phyloP scores from a whole-genome alignment of 2,329 filamentous ascomycete species.

The Penicillium vulpinum region DNA sequence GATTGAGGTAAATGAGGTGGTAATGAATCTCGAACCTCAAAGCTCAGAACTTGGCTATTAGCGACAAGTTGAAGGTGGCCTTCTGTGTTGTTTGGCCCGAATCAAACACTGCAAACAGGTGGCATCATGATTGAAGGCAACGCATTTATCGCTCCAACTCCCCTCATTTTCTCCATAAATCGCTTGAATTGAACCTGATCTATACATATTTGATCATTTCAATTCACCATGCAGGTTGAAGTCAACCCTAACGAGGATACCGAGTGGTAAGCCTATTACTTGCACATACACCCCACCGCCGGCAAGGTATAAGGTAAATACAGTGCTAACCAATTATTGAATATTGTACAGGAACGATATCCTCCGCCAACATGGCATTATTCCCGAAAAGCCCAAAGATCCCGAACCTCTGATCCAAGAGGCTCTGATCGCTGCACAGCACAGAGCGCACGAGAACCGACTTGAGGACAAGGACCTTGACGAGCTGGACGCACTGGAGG shows the following conservation, averaged over 20 bases:
- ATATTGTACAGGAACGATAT: constrained; percentile 81
- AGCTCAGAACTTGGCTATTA: constrained; percentile 26
- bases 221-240: constrained; percentile 65
- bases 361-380: constrained; percentile 90
- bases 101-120: constrained; percentile 44
- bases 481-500: constrained; percentile 89
- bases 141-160: constrained; percentile 7
- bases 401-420: constrained; percentile 96
- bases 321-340: constrained; percentile 14
- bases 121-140: constrained; percentile 27
- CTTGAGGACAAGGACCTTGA: constrained; percentile 93
- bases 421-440: constrained; percentile 78
- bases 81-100: constrained; percentile 35
- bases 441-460: constrained; percentile 85
- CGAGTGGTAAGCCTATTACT: constrained; percentile 69
- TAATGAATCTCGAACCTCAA: constrained; percentile 18
- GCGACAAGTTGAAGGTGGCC: constrained; percentile 40
- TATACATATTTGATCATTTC: neutral
- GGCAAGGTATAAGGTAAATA: constrained; percentile 14
- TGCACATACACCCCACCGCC: constrained; percentile 15
- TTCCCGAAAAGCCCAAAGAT: constrained; percentile 95
- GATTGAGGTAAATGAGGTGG: constrained; percentile 16
- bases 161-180: constrained; percentile 4
- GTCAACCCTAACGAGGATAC: constrained; percentile 96
- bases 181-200: neutral